These are phyloP conservation scores for Globisporangium emineosum DNA, from an alignment of 352 stramenopile genomes.

Conservation along the genomic window DNA sequence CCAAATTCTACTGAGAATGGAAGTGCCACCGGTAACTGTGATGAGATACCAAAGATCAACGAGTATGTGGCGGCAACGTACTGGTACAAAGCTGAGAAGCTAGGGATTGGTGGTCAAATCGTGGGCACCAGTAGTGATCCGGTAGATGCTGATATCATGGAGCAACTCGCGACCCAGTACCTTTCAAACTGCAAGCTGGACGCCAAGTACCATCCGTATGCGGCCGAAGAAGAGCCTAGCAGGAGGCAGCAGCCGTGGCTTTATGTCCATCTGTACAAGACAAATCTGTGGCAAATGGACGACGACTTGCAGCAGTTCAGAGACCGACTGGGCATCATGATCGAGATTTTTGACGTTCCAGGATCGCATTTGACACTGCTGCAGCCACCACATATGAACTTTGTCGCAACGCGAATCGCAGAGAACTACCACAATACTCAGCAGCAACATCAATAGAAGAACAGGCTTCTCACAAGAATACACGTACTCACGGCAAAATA, in stretches of 20 bases:
- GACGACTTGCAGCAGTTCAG: background rate
- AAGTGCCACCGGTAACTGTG: background rate
- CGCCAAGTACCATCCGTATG: constrained; percentile 6
- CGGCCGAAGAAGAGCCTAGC: background rate
- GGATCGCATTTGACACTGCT: constrained; percentile 3
- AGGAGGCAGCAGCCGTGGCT: too few relatives aligned
- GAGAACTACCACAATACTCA: background rate
- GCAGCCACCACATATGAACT: background rate
- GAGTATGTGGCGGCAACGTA: background rate
- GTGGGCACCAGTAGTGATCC: background rate
- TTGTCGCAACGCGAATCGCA: background rate
- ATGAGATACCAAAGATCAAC: background rate
- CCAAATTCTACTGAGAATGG: background rate
- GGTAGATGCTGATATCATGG: background rate
- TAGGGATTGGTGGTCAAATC: background rate
- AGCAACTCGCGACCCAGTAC: constrained; percentile 6
- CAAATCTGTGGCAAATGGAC: background rate
- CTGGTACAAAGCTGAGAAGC: background rate
- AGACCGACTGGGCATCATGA: constrained; percentile 1
- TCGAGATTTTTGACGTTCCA: background rate
- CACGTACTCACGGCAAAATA: too few relatives aligned
- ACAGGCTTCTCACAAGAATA: too few relatives aligned
- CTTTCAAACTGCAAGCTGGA: constrained; percentile 5
- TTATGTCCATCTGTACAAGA: constrained; percentile 3
- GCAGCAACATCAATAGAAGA: background rate